Evolutionary conservation across 257 asterid species (phyloP), one percentile per base, ranked within the genome.

Genomic region (Solanum boliviense): DNA sequence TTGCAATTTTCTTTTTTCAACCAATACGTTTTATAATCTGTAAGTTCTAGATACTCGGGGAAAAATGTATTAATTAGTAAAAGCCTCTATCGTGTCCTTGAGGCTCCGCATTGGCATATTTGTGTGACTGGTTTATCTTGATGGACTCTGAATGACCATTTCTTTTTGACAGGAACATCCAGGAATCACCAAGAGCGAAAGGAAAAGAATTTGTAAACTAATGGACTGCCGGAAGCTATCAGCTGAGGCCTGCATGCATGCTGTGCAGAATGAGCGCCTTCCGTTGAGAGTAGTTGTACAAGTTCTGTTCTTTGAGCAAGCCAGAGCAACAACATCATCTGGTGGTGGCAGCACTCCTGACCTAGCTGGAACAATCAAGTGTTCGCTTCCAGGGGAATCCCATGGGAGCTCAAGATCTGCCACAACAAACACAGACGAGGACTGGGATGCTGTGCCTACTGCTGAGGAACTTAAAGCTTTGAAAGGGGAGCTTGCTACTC

Each of bases 211-310:
- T 13, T 95, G 98, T 92, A 92, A 91, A 83, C 85, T 94, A 79
- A 96, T 96, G 96, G 98, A 96, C 75, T 93, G 96, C 91, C 86
- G 91, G 87, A 96, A 95, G 93, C 93, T 96, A 62, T 95, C 98
- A 10, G 90, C 90, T 1, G 96, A 94, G 11, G 98, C 98, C 41
- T 94, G 98, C 84, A 87, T 93, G 7, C 98, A 96, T 44, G 98
- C 95, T 0, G 98, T 93, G 68, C 98, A 95, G 81, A 95, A 95
- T 87, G 98, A 95, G 89, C 90, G 98, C 88, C 93, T 95, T 16
- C 98, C 98, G 0, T 32, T 96, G 89, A 93, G 98, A 23, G 93
- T 95, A 10, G 94, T 96, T 29, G 95, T 96, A 90, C 98, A 96
- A 92, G 94, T 96, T 74, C 92, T 96, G 18, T 95, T 94, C 96